Evolutionary conservation across 2,329 filamentous ascomycete species (phyloP).

Genomic region (Graphilbum ipis-grandicollis): DNA sequence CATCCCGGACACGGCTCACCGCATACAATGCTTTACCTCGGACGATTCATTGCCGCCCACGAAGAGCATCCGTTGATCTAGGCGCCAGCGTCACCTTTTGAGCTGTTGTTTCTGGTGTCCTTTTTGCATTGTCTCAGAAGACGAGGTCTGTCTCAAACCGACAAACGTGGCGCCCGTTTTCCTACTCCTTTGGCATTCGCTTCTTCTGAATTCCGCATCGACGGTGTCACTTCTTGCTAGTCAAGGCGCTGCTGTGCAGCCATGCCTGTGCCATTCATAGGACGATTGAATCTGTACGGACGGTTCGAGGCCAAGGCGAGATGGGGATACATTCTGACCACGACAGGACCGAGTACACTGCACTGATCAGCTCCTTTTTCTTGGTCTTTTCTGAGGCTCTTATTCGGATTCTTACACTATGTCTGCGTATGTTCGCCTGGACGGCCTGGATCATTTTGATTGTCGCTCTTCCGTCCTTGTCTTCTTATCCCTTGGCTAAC

Average conservation of each 20-base stretch:
- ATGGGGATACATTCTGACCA: not conserved
- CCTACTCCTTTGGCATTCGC: not conserved
- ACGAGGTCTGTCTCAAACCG: too few species aligned
- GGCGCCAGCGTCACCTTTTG: too few species aligned
- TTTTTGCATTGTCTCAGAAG: too few species aligned
- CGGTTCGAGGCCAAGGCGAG: not conserved
- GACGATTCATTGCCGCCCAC: too few species aligned
- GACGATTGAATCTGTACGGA: constrained; percentile 33
- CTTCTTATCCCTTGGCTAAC: constrained; percentile 1
- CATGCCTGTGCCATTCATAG: constrained; percentile 36
- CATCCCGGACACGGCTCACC: too few species aligned
- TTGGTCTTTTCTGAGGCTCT: constrained; percentile 70
- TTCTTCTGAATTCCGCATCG: not conserved
- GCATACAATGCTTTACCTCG: too few species aligned
- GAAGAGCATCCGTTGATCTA: too few species aligned
- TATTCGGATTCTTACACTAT: constrained; percentile 72
- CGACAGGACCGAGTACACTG: constrained; percentile 65
- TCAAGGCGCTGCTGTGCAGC: constrained; percentile 5
- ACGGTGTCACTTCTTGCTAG: not conserved
- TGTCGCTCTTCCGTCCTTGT: not conserved
- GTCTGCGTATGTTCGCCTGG: constrained; percentile 47
- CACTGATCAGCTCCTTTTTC: constrained; percentile 66
- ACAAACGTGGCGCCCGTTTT: too few species aligned
- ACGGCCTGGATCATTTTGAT: not conserved
- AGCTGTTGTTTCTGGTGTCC: too few species aligned